Conservation (phyloP, 495 filamentous ascomycete species). For the Coniosporium apollinis region DNA sequence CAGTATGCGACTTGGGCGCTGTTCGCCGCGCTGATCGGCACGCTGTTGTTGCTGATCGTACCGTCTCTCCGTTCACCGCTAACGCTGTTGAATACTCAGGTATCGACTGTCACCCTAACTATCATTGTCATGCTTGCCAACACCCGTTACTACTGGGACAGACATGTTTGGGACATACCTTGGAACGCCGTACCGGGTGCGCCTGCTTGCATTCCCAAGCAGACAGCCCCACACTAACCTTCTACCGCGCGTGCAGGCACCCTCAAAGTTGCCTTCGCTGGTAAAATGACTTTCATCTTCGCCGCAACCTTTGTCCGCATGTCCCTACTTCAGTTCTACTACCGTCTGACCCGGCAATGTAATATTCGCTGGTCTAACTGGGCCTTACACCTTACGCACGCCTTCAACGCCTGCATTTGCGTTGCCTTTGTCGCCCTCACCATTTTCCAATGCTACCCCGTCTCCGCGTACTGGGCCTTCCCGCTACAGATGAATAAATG, state of each 20-base stretch:
- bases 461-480: conserved; percentile 36
- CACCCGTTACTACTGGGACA: conserved; percentile 32
- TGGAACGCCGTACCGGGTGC: conserved; percentile 11
- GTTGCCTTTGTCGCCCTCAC: conserved; percentile 32
- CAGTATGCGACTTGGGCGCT: no score
- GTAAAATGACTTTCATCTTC: conserved; percentile 35
- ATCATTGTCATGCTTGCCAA: conserved; percentile 18
- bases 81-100: no score
- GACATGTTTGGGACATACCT: conserved; percentile 39
- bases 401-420: conserved; percentile 28
- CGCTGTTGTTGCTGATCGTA: not conserved
- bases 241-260: no score
- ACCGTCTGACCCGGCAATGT: conserved; percentile 29
- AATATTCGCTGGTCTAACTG: conserved; percentile 23
- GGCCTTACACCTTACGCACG: conserved; percentile 28
- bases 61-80: no score
- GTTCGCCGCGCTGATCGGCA: not conserved
- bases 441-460: conserved; percentile 42
- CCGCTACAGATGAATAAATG: conserved; percentile 26
- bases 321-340: conserved; percentile 41
- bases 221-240: no score
- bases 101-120: conserved; percentile 15
- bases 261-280: conserved; percentile 32
- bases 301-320: conserved; percentile 38
- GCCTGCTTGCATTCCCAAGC: no score